Evolutionary conservation across 1,284 basidiomycete genomes (phyloP).

Genomic region (Malassezia yamatoensis): DNA sequence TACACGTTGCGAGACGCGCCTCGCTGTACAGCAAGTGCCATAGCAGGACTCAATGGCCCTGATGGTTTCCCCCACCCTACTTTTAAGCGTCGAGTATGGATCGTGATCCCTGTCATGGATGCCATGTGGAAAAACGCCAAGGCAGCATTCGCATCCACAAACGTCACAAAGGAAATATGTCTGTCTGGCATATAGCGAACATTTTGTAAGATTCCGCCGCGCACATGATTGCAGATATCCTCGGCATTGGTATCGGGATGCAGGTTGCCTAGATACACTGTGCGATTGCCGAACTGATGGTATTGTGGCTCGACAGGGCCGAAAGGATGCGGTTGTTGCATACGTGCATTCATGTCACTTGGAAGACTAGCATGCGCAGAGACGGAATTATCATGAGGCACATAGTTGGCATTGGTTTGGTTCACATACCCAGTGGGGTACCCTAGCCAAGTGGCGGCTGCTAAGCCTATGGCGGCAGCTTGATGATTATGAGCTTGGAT

Average conservation of each 20-base stretch:
- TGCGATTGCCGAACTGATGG: slow-evolving; percentile 45
- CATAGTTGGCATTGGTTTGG: neutral
- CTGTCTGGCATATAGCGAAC: slow-evolving; percentile 44
- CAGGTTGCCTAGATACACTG: slow-evolving; percentile 46
- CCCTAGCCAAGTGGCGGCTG: slow-evolving; percentile 43
- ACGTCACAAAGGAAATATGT: slow-evolving; percentile 47
- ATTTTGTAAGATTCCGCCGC: slow-evolving; percentile 44
- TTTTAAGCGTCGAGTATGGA: slow-evolving; percentile 44
- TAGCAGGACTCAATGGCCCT: slow-evolving; percentile 40
- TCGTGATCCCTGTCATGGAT: slow-evolving; percentile 41
- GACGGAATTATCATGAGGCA: neutral
- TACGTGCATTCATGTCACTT: neutral
- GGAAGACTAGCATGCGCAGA: neutral
- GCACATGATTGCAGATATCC: slow-evolving; percentile 48
- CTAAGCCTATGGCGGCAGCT: slow-evolving; percentile 45
- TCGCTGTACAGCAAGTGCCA: slow-evolving; percentile 45
- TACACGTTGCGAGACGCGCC: slow-evolving; percentile 47
- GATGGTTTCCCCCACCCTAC: slow-evolving; percentile 47
- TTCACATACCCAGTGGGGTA: slow-evolving; percentile 31
- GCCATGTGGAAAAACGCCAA: slow-evolving; percentile 45
- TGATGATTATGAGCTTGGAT: slow-evolving; percentile 47
- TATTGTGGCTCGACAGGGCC: slow-evolving; percentile 14
- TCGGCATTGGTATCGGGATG: slow-evolving; percentile 45
- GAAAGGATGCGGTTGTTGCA: neutral
- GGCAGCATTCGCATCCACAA: slow-evolving; percentile 43